phyloP scores from a whole-genome alignment of 2,329 filamentous ascomycete genomes.

The Teratosphaeria pseudoeucalypti region DNA sequence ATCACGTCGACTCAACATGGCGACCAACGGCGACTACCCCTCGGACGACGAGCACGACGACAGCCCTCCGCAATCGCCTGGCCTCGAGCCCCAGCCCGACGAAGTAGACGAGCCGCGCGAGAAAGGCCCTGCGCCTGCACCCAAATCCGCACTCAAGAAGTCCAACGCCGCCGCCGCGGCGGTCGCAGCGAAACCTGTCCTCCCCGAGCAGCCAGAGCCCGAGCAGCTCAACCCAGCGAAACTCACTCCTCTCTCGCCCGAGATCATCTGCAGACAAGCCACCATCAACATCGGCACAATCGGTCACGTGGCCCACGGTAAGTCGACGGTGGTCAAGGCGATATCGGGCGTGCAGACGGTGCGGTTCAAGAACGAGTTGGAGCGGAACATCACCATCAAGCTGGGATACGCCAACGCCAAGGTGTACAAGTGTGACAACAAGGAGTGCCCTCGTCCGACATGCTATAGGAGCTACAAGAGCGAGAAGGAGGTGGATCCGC shows the following conservation, averaged over 20 bases:
- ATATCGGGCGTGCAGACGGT: conserved; percentile 98
- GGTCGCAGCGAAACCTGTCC: conserved; percentile 49
- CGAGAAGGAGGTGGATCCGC: conserved; percentile 95
- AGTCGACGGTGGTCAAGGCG: conserved; percentile 97
- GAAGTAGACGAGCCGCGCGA: conserved; percentile 52
- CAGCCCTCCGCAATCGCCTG: conserved; percentile 45
- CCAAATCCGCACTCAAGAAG: conserved; percentile 83
- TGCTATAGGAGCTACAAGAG: conserved; percentile 98
- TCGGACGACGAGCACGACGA: conserved; percentile 34
- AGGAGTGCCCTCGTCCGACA: conserved; percentile 79
- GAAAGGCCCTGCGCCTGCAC: conserved; percentile 48
- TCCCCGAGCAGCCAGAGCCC: conserved; percentile 89
- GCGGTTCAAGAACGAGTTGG: conserved; percentile 98
- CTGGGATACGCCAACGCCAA: conserved; percentile 98
- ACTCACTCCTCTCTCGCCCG: conserved; percentile 77
- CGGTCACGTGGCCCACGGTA: conserved; percentile 96
- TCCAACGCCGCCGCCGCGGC: conserved; percentile 46
- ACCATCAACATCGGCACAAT: conserved; percentile 99
- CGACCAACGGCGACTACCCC: conserved; percentile 43
- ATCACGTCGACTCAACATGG: conserved; percentile 34
- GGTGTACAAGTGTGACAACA: conserved; percentile 96
- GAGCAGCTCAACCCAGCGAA: conserved; percentile 72
- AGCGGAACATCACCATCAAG: conserved; percentile 99
- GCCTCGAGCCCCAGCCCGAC: conserved; percentile 47
- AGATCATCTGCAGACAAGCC: conserved; percentile 95